Evolutionary conservation across 192 early-diverging fungal species (phyloP).

Genomic region (Funneliformis geosporum): DNA sequence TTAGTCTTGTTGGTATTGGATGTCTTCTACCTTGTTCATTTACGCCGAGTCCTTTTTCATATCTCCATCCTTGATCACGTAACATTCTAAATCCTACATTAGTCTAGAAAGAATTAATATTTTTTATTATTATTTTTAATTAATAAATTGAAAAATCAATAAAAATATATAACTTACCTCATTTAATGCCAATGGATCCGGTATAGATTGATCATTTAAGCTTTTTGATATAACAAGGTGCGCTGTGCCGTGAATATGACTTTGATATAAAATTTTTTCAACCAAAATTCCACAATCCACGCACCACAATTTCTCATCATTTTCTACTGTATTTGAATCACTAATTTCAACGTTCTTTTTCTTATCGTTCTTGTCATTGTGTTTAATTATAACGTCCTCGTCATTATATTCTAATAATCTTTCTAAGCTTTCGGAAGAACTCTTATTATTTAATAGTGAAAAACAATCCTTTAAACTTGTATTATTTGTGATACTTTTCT

Average conservation of each 20-base stretch:
- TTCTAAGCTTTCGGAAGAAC: neutral
- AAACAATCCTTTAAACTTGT: neutral
- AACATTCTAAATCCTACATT: slow-evolving; percentile 53
- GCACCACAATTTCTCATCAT: neutral
- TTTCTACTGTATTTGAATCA: neutral
- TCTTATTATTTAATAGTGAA: neutral
- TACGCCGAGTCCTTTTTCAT: slow-evolving; percentile 51
- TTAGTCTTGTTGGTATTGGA: slow-evolving; percentile 46
- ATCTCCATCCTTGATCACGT: slow-evolving; percentile 52
- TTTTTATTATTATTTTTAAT: no score
- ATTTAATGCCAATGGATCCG: slow-evolving; percentile 8
- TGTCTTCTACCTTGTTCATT: slow-evolving; percentile 46
- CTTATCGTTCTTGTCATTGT: neutral
- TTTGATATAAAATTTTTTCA: neutral
- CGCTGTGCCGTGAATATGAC: neutral
- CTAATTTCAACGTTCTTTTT: neutral
- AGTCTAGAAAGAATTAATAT: slow-evolving; percentile 10
- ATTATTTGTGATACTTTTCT: neutral
- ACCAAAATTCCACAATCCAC: neutral
- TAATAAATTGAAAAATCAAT: neutral
- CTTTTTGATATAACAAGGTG: neutral
- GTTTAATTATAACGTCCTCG: neutral
- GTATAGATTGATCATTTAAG: neutral
- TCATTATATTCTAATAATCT: neutral
- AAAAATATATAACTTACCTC: neutral